These are phyloP conservation scores for Tetrapisispora nanseiensis DNA, from an alignment of 805 yeast genomes.

Conservation along the genomic window DNA sequence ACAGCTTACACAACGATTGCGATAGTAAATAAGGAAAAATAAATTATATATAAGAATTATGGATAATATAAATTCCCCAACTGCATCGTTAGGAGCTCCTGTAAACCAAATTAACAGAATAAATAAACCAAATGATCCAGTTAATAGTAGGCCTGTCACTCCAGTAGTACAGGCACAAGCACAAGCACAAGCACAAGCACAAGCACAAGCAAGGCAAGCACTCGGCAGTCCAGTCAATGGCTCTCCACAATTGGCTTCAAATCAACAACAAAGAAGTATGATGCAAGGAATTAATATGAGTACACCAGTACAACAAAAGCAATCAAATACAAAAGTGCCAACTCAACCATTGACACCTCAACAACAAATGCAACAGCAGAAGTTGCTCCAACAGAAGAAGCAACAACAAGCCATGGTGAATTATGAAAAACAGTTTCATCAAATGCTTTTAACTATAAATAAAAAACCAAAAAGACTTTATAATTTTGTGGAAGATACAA, in stretches of 20 bases:
- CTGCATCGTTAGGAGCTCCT: constrained; percentile 1
- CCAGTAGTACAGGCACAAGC: not conserved
- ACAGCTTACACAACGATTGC: no score
- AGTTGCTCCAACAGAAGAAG: constrained; percentile 19
- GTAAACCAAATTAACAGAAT: constrained; percentile 2
- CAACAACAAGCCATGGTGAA: constrained; percentile 35
- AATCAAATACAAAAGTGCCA: constrained; percentile 7
- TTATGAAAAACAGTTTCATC: constrained; percentile 35
- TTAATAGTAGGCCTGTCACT: not conserved
- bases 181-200: not conserved
- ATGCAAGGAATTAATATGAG: not conserved
- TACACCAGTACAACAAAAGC: constrained; percentile 7
- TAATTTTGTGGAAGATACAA: constrained; percentile 61
- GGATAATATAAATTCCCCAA: not conserved
- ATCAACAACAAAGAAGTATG: not conserved
- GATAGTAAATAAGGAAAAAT: no score
- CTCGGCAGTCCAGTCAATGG: constrained; percentile 3
- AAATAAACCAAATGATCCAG: not conserved
- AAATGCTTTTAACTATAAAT: constrained; percentile 25
- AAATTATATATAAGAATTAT: not conserved
- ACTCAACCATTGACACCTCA: constrained; percentile 13
- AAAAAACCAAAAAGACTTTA: constrained; percentile 37
- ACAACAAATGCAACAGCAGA: constrained; percentile 21
- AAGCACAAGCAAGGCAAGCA: not conserved
- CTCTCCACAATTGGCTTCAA: constrained; percentile 4